Percentiles rank a stretch among this genome's conserved stretches.
Conservation (phyloP, 1,284 basidiomycete species). For the Ganoderma multipileum region DNA sequence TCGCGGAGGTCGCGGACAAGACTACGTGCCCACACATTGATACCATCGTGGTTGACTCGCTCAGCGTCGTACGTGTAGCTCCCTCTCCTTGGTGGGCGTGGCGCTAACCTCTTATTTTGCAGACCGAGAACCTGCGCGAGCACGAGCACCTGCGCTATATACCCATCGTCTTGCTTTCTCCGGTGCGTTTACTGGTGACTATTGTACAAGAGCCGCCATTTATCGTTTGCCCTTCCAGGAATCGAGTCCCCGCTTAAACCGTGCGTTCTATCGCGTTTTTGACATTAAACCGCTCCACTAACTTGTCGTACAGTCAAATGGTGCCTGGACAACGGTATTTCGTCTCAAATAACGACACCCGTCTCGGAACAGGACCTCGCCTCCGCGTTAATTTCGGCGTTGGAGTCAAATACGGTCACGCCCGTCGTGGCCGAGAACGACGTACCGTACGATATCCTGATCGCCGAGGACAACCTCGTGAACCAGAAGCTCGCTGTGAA, state of each 20-base stretch:
- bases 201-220: not conserved
- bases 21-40: slow-evolving; percentile 91
- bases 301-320: slow-evolving; percentile 72
- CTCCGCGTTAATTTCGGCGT: slow-evolving; percentile 91
- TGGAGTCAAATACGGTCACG: slow-evolving; percentile 91
- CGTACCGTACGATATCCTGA: slow-evolving; percentile 90
- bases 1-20: slow-evolving; percentile 82
- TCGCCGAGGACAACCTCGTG: slow-evolving; percentile 98
- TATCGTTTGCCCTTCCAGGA: slow-evolving; percentile 27
- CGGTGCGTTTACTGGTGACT: slow-evolving; percentile 45
- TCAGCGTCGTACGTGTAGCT: slow-evolving; percentile 73
- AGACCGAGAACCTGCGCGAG: slow-evolving; percentile 91
- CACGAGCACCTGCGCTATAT: slow-evolving; percentile 97
- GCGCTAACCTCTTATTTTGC: slow-evolving; percentile 18
- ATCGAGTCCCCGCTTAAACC: slow-evolving; percentile 73
- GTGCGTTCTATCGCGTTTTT: slow-evolving; percentile 54
- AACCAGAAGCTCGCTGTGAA: slow-evolving; percentile 98
- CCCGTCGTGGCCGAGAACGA: slow-evolving; percentile 84
- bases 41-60: slow-evolving; percentile 93
- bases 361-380: slow-evolving; percentile 90
- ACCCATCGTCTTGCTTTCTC: slow-evolving; percentile 94
- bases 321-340: slow-evolving; percentile 92
- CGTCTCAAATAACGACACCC: slow-evolving; percentile 91
- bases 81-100: slow-evolving; percentile 6
- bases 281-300: not conserved